phyloP scores from a whole-genome alignment of 1,139 yeast species.

The Scheffersomyces parashehatae region DNA sequence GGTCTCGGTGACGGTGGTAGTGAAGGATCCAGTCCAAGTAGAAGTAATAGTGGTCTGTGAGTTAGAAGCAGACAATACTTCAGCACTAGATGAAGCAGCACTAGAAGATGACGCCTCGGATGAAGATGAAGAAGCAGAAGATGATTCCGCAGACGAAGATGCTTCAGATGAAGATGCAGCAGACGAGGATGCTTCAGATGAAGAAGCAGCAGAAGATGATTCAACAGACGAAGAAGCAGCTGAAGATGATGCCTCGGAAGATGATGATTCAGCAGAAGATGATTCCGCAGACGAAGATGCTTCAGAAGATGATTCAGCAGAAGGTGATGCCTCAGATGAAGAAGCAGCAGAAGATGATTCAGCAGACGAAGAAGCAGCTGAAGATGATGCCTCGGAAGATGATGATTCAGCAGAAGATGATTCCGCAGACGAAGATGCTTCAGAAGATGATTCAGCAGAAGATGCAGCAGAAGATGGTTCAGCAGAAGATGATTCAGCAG shows the following conservation, averaged over 20 bases:
- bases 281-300: not conserved
- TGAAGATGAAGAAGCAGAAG: conserved; percentile 1
- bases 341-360: no score
- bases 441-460: conserved; percentile 5
- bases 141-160: not conserved
- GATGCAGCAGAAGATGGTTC: conserved; percentile 6
- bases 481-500: conserved; percentile 4
- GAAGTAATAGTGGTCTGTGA: conserved; percentile 7
- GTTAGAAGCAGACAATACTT: conserved; percentile 4
- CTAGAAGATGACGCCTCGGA: not conserved
- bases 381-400: no score
- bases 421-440: not conserved
- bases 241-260: not conserved
- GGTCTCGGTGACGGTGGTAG: conserved; percentile 6
- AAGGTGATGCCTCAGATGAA: no score
- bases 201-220: conserved; percentile 1
- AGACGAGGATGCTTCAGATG: not conserved
- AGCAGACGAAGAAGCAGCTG: no score
- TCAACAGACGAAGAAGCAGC: conserved; percentile 8
- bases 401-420: not conserved
- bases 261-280: conserved; percentile 1
- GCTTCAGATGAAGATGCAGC: no score
- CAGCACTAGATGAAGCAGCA: conserved; percentile 4
- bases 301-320: no score
- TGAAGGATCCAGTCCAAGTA: conserved; percentile 8